Evolutionary conservation across 2,329 filamentous ascomycete genomes (phyloP).

Genomic region (Monilinia fructicola): DNA sequence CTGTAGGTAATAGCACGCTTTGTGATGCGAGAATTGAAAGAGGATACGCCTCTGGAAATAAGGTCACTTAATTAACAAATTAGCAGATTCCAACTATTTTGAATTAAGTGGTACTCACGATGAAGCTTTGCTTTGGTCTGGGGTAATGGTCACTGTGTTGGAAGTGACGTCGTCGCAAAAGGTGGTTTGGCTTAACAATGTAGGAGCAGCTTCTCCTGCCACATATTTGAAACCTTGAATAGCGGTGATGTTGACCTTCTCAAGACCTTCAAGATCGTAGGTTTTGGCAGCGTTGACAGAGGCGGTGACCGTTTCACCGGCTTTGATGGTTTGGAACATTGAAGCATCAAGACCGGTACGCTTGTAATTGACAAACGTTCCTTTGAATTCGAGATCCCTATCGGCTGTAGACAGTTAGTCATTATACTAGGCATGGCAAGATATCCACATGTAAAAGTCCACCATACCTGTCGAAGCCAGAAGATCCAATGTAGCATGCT

Average conservation of each 20-base stretch:
- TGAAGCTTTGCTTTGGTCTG: constrained; percentile 30
- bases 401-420: constrained; percentile 27
- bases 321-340: constrained; percentile 30
- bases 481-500: constrained; percentile 32
- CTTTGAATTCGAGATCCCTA: constrained; percentile 30
- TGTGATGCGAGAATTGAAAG: constrained; percentile 28
- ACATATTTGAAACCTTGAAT: constrained; percentile 35
- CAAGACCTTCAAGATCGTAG: constrained; percentile 31
- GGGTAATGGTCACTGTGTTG: constrained; percentile 30
- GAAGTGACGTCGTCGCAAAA: constrained; percentile 28
- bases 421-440: background rate
- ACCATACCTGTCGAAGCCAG: constrained; percentile 29
- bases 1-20: constrained; percentile 32
- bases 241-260: constrained; percentile 30
- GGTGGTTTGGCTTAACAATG: constrained; percentile 21
- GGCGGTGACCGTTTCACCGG: constrained; percentile 31
- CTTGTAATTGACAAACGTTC: constrained; percentile 34
- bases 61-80: constrained; percentile 24
- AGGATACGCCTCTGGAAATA: constrained; percentile 25
- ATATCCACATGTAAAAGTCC: background rate
- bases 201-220: constrained; percentile 27
- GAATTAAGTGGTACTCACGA: constrained; percentile 25
- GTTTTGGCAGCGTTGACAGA: constrained; percentile 33
- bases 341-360: constrained; percentile 25
- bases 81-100: background rate